Conservation (phyloP, 2,329 filamentous ascomycete genomes). For the Mollisia scopiformis region DNA sequence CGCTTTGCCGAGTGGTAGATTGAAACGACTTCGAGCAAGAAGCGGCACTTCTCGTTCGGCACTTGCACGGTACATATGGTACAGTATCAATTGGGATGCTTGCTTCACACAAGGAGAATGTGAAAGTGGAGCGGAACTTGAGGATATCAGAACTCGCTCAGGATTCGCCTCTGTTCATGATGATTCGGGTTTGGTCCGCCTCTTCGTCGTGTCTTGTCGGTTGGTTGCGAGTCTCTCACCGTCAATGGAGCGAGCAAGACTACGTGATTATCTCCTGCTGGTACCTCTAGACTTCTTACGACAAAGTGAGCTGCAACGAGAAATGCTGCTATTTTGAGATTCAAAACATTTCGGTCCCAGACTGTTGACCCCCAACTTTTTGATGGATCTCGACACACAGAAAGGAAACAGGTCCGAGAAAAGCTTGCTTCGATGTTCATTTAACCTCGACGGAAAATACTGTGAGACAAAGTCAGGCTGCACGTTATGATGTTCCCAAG, state of each 20-base stretch:
- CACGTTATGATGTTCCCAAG: not conserved
- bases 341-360: not conserved
- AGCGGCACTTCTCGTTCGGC: not conserved
- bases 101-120: not conserved
- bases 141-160: too few species aligned
- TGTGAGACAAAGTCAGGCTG: slow-evolving; percentile 12
- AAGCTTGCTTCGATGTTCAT: not conserved
- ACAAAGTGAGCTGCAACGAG: not conserved
- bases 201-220: not conserved
- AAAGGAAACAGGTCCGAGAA: not conserved
- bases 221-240: not conserved
- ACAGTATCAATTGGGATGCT: not conserved
- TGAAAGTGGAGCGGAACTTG: not conserved
- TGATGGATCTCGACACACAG: not conserved
- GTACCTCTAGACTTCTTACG: not conserved
- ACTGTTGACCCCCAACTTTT: not conserved
- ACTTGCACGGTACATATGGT: not conserved
- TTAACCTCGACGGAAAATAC: slow-evolving; percentile 4
- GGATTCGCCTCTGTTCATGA: too few species aligned
- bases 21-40: not conserved
- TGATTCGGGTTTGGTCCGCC: not conserved
- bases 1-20: not conserved
- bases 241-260: not conserved
- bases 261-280: not conserved
- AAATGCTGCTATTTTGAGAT: not conserved